Conservation (phyloP, 805 yeast species). For the Candida pini region DNA sequence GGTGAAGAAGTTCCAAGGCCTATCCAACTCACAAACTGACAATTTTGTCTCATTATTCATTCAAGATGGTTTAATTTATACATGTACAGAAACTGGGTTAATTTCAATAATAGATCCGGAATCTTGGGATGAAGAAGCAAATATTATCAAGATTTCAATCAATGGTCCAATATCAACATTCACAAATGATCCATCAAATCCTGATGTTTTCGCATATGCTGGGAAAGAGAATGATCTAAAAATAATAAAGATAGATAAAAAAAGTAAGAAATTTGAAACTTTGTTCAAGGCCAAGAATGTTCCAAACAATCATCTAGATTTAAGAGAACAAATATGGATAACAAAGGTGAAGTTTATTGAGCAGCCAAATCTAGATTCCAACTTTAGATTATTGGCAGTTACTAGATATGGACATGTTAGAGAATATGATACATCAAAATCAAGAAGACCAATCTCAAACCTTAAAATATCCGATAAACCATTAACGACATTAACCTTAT, state of each 20-base stretch:
- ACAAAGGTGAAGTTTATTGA: constrained; percentile 46
- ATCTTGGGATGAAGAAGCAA: constrained; percentile 1
- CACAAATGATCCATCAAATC: constrained; percentile 40
- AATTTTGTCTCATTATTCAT: constrained; percentile 32
- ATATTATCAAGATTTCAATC: constrained; percentile 31
- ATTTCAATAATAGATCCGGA: constrained; percentile 23
- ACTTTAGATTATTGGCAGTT: constrained; percentile 54
- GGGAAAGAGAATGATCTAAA: constrained; percentile 79
- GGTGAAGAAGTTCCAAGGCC: constrained; percentile 10
- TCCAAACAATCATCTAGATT: constrained; percentile 68
- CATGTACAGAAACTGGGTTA: constrained; percentile 30
- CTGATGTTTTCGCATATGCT: constrained; percentile 67
- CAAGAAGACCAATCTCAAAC: constrained; percentile 61
- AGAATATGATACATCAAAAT: constrained; percentile 61
- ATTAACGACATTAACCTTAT: constrained; percentile 36
- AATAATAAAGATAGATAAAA: constrained; percentile 31
- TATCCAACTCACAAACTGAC: constrained; percentile 24
- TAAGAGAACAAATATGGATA: constrained; percentile 81
- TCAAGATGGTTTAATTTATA: constrained; percentile 22
- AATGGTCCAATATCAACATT: constrained; percentile 46
- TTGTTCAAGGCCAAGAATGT: constrained; percentile 78
- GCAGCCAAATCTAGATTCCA: constrained; percentile 30
- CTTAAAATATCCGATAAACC: constrained; percentile 52
- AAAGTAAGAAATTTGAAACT: constrained; percentile 18
- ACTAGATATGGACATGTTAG: constrained; percentile 77